Base-by-base conservation (phyloP, 768 basidiomycete genomes). In the Serendipita sp. region DNA sequence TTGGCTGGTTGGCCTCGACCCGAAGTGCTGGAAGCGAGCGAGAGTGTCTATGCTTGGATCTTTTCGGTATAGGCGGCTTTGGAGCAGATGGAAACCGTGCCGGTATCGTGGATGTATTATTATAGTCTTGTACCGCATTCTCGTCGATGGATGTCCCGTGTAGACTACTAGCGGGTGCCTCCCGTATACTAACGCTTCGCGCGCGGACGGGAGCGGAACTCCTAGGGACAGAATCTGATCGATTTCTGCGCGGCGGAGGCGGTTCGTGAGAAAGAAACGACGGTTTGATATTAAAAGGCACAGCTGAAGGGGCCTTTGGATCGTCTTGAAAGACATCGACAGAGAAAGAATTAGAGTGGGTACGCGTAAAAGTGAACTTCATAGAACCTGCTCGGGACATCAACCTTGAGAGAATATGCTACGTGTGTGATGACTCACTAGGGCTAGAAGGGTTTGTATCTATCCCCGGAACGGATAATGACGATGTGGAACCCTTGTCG, bases 351-450 rank as follows among this genome's bases (percentile, higher is more conserved):
- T 58, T 58, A n/a, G 53, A 30, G 30, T 28, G 33, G 22, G 53
- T 58, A n/a, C 53, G 53, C 3, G 53, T 58, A 58, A 58, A 58
- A 3, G 53, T 58, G 33, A 58, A 58, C 30, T 58, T 58, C 24
- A 58, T 22, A 34, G 53, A 31, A 58, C 53, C 53, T 58, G 31
- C n/a, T 26, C 17, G 26, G 20, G 20, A 24, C 28, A 9, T 26
- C 11, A 58, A 28, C 4, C 33, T 11, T 26, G 53, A 13, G n/a
- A n/a, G n/a, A 58, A 34, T 33, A 58, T n/a, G 14, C 26, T 38
- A 38, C 14, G 5, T 38, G 24, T 4, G 24, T 58, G 4, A 22
- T n/a, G 33, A 58, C 53, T 5, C 28, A 58, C 53, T 58, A 31
- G 53, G 53, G 33, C 53, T 58, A 11, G 53, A 31, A 31, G 31